Base-by-base conservation (phyloP, 2,329 filamentous ascomycete genomes). In the Orbilia brochopaga region DNA sequence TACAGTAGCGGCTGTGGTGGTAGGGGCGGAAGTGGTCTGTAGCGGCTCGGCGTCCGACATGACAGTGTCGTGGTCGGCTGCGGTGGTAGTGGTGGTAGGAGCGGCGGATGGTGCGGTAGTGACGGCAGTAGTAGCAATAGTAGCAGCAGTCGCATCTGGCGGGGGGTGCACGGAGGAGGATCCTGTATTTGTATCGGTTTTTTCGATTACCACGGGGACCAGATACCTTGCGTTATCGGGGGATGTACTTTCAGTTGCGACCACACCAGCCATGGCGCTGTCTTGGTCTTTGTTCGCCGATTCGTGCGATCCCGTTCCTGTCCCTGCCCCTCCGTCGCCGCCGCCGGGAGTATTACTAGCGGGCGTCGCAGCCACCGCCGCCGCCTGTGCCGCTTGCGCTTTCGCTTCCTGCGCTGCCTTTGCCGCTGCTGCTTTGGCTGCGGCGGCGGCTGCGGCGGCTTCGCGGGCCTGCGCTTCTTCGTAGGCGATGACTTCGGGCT, bases 171-270 rank as follows among this genome's bases (percentile, higher is more conserved):
- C 46, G 37, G 57, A 56, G 24, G 66, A 58, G 66, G 66, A 70
- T 70, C 66, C 66, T 63, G 59, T 63, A 63, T 54, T 54, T 32
- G 60, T 55, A 57, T 73, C 57, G 67, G 62, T 63, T 61, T 73
- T 73, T 44, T 66, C 60, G 37, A 73, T 66, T 65, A 73, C 67
- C 60, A 73, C 67, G 67, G 67, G 67, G 60, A 73, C 62, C 55
- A 73, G 60, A 59, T 65, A 65, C 60, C 60, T 66, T 53, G 67
- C 60, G 67, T 64, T 58, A 65, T 73, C 62, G 55, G 60, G 60
- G 62, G 67, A 65, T 56, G 67, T 73, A 65, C 60, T 73, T 73
- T 65, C 67, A 62, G 53, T 54, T 65, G 56, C 44, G 67, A 48
- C 67, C 60, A 65, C 55, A 42, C 67, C 67, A 52, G 67, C 44